Percentiles rank a stretch among this genome's conserved stretches.
These are phyloP conservation scores for Mallotus repandus DNA, from an alignment of 441 rosid species.

Conservation along the genomic window DNA sequence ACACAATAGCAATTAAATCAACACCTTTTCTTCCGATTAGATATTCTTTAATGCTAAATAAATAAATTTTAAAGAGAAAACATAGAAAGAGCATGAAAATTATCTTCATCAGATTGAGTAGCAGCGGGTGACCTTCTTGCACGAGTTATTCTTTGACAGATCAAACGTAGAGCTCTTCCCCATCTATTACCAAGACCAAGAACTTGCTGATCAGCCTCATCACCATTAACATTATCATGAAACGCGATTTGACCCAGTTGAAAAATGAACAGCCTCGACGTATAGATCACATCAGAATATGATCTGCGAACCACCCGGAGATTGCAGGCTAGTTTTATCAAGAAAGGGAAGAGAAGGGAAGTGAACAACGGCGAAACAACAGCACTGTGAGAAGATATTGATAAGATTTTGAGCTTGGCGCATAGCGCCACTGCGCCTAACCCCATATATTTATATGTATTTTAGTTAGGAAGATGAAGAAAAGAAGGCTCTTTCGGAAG, in stretches of 20 bases:
- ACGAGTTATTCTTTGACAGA: constrained; percentile 24
- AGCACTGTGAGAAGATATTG: constrained; percentile 19
- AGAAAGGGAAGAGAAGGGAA: constrained; percentile 36
- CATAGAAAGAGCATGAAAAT: constrained; percentile 43
- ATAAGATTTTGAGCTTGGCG: constrained; percentile 32
- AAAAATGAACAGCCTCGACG: constrained; percentile 38
- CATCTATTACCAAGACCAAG: constrained; percentile 25
- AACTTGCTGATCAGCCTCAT: neutral
- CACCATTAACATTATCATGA: neutral
- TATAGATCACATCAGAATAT: constrained; percentile 16
- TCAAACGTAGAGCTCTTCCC: constrained; percentile 40
- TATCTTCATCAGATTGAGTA: constrained; percentile 33
- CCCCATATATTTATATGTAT: constrained; percentile 27
- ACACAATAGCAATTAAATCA: no score
- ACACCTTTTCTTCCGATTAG: no score
- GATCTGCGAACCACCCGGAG: constrained; percentile 17
- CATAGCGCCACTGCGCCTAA: constrained; percentile 26
- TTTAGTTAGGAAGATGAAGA: no score
- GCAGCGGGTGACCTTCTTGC: constrained; percentile 18
- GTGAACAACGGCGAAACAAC: constrained; percentile 23
- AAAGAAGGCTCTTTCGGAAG: neutral
- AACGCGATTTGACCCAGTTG: constrained; percentile 40
- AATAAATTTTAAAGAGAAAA: constrained; percentile 33
- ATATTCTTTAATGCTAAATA: no score
- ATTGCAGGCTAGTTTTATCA: constrained; percentile 33